Conservation (phyloP, 2,329 filamentous ascomycete species). For the Fusarium devonianum region DNA sequence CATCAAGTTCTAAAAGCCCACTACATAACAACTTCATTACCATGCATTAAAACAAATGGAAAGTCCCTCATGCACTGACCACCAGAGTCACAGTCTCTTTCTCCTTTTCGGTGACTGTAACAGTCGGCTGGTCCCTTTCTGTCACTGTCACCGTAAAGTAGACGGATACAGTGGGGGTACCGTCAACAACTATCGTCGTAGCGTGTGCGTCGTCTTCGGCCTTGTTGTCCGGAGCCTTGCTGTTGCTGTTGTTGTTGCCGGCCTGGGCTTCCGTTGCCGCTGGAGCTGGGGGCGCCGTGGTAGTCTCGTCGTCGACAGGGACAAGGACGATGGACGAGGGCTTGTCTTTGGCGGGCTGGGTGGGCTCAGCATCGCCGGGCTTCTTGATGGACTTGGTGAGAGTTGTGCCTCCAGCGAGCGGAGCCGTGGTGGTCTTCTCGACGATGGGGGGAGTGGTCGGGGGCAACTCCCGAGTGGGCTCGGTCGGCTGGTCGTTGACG, state of each 20-base stretch:
- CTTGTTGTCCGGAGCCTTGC: constrained; percentile 18
- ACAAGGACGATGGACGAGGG: constrained; percentile 41
- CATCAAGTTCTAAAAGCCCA: not conserved
- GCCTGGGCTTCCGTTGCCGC: constrained; percentile 26
- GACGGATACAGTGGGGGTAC: constrained; percentile 47
- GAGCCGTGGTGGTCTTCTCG: constrained; percentile 19
- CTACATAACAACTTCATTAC: too few relatives aligned
- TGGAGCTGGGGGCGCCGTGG: constrained; percentile 11
- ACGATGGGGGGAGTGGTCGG: constrained; percentile 17
- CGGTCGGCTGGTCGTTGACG: constrained; percentile 11
- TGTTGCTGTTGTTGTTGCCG: constrained; percentile 11
- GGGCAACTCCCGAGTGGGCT: constrained; percentile 15
- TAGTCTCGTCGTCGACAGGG: constrained; percentile 37
- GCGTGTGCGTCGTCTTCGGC: constrained; percentile 24
- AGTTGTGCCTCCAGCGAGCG: constrained; percentile 25
- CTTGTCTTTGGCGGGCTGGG: constrained; percentile 10
- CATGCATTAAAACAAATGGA: too few relatives aligned
- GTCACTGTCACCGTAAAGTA: constrained; percentile 50
- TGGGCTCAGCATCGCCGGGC: constrained; percentile 29
- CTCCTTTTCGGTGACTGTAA: constrained; percentile 46
- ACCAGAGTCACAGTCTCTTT: constrained; percentile 46
- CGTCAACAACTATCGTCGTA: constrained; percentile 41
- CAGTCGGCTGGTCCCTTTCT: constrained; percentile 41
- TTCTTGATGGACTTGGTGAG: constrained; percentile 42
- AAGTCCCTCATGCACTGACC: constrained; percentile 34